Percentiles rank a stretch among this genome's conserved stretches.
phyloP scores from a whole-genome alignment of 441 rosid species.

The Erodium moschatum region DNA sequence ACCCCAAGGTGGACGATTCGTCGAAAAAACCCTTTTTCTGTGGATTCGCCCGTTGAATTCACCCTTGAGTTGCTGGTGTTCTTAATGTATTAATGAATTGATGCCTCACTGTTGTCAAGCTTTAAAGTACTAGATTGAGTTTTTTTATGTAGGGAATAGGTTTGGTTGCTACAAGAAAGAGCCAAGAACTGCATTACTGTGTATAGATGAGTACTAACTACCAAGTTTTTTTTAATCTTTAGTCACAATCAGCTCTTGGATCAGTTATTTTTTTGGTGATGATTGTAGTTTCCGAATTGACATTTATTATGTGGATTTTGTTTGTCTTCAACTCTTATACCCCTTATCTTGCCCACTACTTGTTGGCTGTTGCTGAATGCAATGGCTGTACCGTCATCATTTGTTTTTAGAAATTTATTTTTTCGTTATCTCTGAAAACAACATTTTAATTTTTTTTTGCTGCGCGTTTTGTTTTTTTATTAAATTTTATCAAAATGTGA shows the following conservation, averaged over 20 bases:
- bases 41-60: too few species aligned
- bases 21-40: too few species aligned
- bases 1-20: too few species aligned
- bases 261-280: constrained; percentile 14
- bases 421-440: constrained; percentile 27
- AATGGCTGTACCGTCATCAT: constrained; percentile 20
- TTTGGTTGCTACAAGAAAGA: too few species aligned
- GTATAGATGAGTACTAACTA: constrained; percentile 1
- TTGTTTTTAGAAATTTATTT: constrained; percentile 15
- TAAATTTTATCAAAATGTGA: constrained; percentile 26
- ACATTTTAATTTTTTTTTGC: constrained; percentile 22
- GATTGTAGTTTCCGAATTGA: constrained; percentile 9
- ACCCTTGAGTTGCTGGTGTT: too few species aligned
- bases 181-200: constrained; percentile 14
- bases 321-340: constrained; percentile 2
- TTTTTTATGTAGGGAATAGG: too few species aligned
- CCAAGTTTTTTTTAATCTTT: constrained; percentile 10
- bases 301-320: not conserved
- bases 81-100: too few species aligned
- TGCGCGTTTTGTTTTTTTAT: constrained; percentile 3
- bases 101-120: not conserved
- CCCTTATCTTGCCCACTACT: constrained; percentile 17
- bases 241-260: constrained; percentile 14
- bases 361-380: constrained; percentile 18
- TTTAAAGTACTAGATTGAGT: not conserved